phyloP scores from a whole-genome alignment of 371 early-diverging fungal genomes.

The Rhizopus arrhizus region DNA sequence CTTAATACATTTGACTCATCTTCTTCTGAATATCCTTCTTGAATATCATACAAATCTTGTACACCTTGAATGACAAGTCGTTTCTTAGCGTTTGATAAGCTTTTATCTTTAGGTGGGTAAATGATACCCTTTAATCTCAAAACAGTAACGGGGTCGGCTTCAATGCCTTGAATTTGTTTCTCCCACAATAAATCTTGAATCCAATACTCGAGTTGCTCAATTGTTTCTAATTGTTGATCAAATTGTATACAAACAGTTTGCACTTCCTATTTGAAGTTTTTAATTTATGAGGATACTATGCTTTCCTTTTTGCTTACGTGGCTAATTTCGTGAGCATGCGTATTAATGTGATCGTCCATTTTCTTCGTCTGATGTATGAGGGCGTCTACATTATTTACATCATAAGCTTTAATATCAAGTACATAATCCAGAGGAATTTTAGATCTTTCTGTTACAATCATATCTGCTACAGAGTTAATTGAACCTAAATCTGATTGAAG shows the following conservation, averaged over 20 bases:
- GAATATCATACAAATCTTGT: constrained; percentile 89
- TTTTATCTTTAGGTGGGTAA: constrained; percentile 43
- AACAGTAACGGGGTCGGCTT: constrained; percentile 52
- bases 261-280: constrained; percentile 40
- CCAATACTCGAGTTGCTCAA: constrained; percentile 76
- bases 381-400: constrained; percentile 45
- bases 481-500: constrained; percentile 56
- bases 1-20: constrained; percentile 39
- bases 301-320: constrained; percentile 35
- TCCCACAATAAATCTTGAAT: constrained; percentile 93
- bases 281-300: not conserved
- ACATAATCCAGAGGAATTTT: constrained; percentile 76
- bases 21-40: constrained; percentile 55
- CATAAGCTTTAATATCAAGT: constrained; percentile 78
- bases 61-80: constrained; percentile 86
- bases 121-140: constrained; percentile 87
- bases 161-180: constrained; percentile 53
- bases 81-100: constrained; percentile 23
- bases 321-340: constrained; percentile 46
- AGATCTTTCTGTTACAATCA: constrained; percentile 59
- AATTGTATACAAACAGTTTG: constrained; percentile 57
- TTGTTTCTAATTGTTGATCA: constrained; percentile 33
- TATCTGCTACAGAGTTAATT: constrained; percentile 68
- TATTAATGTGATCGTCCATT: constrained; percentile 34
- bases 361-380: constrained; percentile 38